Conservation (phyloP, 1,284 basidiomycete species). For the Cystobasidium pallidum region DNA sequence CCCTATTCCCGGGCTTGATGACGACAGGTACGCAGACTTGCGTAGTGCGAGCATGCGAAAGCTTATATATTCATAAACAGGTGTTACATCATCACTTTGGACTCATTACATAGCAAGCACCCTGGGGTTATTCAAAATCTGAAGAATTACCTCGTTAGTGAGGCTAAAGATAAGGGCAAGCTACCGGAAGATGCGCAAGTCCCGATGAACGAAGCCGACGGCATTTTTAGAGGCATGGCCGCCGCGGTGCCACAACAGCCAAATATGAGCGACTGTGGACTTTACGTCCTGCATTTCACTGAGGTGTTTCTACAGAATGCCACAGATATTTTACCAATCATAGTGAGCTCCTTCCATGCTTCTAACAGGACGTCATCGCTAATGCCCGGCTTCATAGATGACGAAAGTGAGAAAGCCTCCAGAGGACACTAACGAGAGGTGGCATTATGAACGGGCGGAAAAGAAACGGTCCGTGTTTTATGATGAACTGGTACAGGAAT, state of each 20-base stretch:
- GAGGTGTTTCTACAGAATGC: conserved; percentile 69
- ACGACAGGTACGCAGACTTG: conserved; percentile 15
- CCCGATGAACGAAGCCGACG: not conserved
- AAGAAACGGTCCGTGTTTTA: conserved; percentile 27
- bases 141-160: conserved; percentile 69
- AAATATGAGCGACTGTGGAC: conserved; percentile 83
- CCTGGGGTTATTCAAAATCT: conserved; percentile 67
- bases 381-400: not conserved
- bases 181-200: conserved; percentile 57
- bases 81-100: conserved; percentile 79
- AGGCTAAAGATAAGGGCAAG: conserved; percentile 76
- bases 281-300: conserved; percentile 80
- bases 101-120: conserved; percentile 79
- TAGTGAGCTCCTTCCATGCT: not conserved
- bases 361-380: not conserved
- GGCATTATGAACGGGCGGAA: conserved; percentile 24
- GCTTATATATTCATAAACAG: conserved; percentile 57
- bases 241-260: conserved; percentile 61
- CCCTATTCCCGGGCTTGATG: not conserved
- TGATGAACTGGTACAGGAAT: conserved; percentile 1
- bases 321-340: conserved; percentile 53
- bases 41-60: too few relatives aligned
- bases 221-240: conserved; percentile 13
- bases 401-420: not conserved
- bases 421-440: conserved; percentile 3